Evolutionary conservation across 352 stramenopile species (phyloP), one percentile per base, ranked within the genome.

Genomic region (Phytophthora agathidicida): DNA sequence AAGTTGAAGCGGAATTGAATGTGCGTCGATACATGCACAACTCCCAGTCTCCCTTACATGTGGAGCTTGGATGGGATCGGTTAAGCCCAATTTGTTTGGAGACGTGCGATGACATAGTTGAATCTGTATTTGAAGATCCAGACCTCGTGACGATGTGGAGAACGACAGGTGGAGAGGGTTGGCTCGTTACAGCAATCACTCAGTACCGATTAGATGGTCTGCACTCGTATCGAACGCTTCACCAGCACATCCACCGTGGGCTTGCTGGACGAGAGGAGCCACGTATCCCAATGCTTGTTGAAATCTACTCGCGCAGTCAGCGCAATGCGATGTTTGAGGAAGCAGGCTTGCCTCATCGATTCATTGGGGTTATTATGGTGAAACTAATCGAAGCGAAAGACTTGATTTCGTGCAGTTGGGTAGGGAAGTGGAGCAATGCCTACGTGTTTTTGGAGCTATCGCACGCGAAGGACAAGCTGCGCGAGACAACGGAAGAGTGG

Each of bases 171-270:
- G 85, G 79, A 9, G 80, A 93, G 59, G 74, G 81, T 6, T 94
- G 85, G 85, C 74, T 93, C n/a, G 84, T 94, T 32, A 86, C 80
- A 7, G 83, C 80, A 17, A 89, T 94, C 50, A 87, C 83, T 35
- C 79, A 93, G 45, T 93, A 91, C 52, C 77, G 84, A 14, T 58
- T 91, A 7, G 83, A 94, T 39, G 81, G 81, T 7, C 60, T 88
- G 16, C 83, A 88, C 46, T 86, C 75, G 14, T 77, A 80, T 60
- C 65, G 78, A 11, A 73, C 58, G 11, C 52, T 73, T 19, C 43
- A 76, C 16, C 68, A 76, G 37, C 63, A 76, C 37, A 61, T 52
- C 5, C 48, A 68, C 26, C 68, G 53, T 41, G 78, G 79, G 38
- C 58, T 88, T 7, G 68, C 70, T 23, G 60, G 54, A 16, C 74